These are phyloP conservation scores for Paspalum notatum DNA, from an alignment of 176 grass and related monocot species.

Conservation along the genomic window DNA sequence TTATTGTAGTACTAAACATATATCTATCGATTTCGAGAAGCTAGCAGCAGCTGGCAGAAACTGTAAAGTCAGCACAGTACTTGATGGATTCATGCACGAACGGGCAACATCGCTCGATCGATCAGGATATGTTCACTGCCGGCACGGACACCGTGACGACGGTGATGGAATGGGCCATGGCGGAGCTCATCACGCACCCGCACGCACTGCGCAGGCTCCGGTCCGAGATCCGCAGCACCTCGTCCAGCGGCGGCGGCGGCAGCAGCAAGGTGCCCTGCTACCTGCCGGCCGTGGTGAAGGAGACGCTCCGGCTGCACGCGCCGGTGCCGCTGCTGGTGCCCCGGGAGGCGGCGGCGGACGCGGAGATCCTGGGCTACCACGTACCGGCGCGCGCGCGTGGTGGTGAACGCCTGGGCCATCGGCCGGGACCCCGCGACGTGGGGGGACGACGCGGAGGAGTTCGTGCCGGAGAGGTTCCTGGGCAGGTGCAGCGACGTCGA, in stretches of 20 bases:
- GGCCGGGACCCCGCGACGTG: constrained; percentile 40
- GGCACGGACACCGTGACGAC: constrained; percentile 1
- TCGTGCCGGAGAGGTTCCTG: constrained; percentile 45
- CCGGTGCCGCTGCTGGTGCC: constrained; percentile 36
- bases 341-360: constrained; percentile 21
- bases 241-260: background rate
- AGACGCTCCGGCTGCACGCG: constrained; percentile 49
- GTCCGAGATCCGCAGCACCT: constrained; percentile 33
- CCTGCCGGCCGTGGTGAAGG: constrained; percentile 42
- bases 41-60: too few relatives aligned
- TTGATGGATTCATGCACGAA: too few relatives aligned
- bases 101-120: background rate
- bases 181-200: constrained; percentile 38
- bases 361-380: constrained; percentile 22
- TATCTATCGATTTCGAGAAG: too few relatives aligned
- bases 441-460: constrained; percentile 36
- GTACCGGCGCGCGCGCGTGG: constrained; percentile 30
- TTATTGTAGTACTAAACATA: too few relatives aligned
- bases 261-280: background rate
- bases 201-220: constrained; percentile 27
- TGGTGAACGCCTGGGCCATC: constrained; percentile 47
- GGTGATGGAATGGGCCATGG: constrained; percentile 43
- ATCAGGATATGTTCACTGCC: constrained; percentile 37
- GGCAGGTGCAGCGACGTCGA: background rate
- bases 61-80: too few relatives aligned